phyloP scores from a whole-genome alignment of 345 rosid species.

The Brassica cretica region DNA sequence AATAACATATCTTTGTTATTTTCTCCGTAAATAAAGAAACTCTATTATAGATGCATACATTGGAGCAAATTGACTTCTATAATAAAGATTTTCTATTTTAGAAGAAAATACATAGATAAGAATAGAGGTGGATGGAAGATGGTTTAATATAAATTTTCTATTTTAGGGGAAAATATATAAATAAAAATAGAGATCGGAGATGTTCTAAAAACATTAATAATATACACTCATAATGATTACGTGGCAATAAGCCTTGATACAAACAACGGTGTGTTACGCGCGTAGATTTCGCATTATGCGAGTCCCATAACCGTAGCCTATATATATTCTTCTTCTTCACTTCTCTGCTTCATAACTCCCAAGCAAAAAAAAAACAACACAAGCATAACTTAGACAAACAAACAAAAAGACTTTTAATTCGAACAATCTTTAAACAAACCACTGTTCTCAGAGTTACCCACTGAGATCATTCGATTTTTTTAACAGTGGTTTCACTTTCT shows the following conservation, averaged over 20 bases:
- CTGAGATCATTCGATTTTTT: not conserved
- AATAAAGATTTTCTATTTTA: too few species aligned
- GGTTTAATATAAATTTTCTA: too few species aligned
- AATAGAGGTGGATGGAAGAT: too few species aligned
- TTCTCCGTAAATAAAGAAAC: too few species aligned
- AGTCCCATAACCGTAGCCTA: constrained; percentile 30
- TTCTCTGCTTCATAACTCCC: constrained; percentile 33
- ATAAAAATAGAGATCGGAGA: too few species aligned
- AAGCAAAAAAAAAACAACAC: constrained; percentile 11
- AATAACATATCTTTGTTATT: too few species aligned
- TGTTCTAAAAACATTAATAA: not conserved
- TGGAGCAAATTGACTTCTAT: too few species aligned
- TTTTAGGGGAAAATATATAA: too few species aligned
- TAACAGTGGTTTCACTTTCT: not conserved
- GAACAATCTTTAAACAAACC: not conserved
- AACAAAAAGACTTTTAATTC: not conserved
- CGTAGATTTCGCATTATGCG: constrained; percentile 4
- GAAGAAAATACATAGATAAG: too few species aligned
- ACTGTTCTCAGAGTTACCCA: not conserved
- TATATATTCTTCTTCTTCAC: not conserved
- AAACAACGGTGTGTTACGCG: constrained; percentile 26
- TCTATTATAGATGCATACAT: too few species aligned
- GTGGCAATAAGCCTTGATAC: not conserved
- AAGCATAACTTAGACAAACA: not conserved
- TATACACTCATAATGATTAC: not conserved